phyloP scores from a whole-genome alignment of 1,139 yeast genomes.

The Sugiyamaella sp. region DNA sequence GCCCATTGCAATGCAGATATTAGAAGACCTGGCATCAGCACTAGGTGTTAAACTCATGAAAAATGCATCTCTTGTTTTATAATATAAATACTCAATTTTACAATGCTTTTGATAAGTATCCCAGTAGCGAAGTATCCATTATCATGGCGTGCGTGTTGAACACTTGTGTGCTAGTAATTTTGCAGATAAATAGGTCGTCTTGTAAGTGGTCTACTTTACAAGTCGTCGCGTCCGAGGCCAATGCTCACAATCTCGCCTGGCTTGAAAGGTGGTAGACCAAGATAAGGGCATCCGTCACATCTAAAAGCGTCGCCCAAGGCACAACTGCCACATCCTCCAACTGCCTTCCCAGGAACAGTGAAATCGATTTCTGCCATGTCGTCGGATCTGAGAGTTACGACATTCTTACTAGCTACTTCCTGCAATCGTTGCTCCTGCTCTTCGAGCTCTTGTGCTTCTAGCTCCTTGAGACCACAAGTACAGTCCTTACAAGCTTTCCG shows the following conservation, averaged over 20 bases:
- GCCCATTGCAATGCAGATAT: not conserved
- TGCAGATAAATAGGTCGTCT: not conserved
- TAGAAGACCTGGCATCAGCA: slow-evolving; percentile 21
- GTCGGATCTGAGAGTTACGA: slow-evolving; percentile 62
- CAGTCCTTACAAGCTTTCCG: slow-evolving; percentile 88
- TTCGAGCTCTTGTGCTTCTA: slow-evolving; percentile 48
- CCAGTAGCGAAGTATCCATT: too few species aligned
- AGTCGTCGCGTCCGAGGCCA: slow-evolving; percentile 40
- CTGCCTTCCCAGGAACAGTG: slow-evolving; percentile 84
- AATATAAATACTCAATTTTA: not conserved
- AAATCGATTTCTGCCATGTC: slow-evolving; percentile 85
- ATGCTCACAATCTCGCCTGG: slow-evolving; percentile 74
- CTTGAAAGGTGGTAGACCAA: slow-evolving; percentile 96
- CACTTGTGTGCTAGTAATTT: not conserved
- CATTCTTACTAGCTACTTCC: slow-evolving; percentile 20
- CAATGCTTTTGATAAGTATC: not conserved
- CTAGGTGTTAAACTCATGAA: slow-evolving; percentile 21
- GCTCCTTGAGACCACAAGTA: slow-evolving; percentile 91
- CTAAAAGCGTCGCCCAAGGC: slow-evolving; percentile 97
- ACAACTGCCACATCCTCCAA: slow-evolving; percentile 96
- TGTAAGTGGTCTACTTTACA: too few species aligned
- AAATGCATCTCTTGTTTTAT: slow-evolving; percentile 7
- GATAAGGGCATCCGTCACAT: slow-evolving; percentile 96
- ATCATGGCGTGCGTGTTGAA: too few species aligned
- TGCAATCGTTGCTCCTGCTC: slow-evolving; percentile 35